Evolutionary conservation across 768 basidiomycete species (phyloP), one percentile per base, ranked within the genome.

Genomic region (Russula griseocarnosa): DNA sequence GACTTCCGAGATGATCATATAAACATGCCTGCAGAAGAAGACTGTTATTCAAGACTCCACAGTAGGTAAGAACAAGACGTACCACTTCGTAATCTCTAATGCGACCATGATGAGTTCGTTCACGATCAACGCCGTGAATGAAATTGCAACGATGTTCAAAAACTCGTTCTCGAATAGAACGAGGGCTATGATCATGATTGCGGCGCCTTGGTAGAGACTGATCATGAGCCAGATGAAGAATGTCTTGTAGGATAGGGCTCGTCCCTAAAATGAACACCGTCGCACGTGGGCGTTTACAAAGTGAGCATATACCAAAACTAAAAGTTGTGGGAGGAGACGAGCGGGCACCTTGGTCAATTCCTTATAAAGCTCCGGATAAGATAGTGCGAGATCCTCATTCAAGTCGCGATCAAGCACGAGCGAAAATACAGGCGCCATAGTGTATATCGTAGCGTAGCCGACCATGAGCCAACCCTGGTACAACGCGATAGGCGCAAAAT

Each of bases 101-200:
- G 95, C 94, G 52, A 98, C 97, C 97, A 98, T 99, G 76, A 98
- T 94, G 56, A 99, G 84, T 73, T 98, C 97, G 73, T 99, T 99
- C 32, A 98, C 79, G 67, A 99, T 85, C 61, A 98, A 80, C 0
- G 97, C 92, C 1, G 95, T 97, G 74, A 97, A 99, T 0, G 97
- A 98, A 69, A 98, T 99, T 22, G 96, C 89, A 34, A 99, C 97
- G 65, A 99, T 98, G 73, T 98, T 97, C 69, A 98, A 75, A 75
- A 98, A 98, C 71, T 99, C 95, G 58, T 84, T 95, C 76, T 99
- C 97, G 74, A 98, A 99, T 1, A 99, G 83, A 9, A 96, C 83
- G 24, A 99, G 85, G 0, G 93, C 97, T 79, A 96, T 86, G 71
- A 99, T 92, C 97, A 99, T 99, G 76, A 99, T 99, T 5, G 94